Evolutionary conservation across 1,284 basidiomycete species (phyloP), one percentile per base, ranked within the genome.

Genomic region (Tausonia pullulans): DNA sequence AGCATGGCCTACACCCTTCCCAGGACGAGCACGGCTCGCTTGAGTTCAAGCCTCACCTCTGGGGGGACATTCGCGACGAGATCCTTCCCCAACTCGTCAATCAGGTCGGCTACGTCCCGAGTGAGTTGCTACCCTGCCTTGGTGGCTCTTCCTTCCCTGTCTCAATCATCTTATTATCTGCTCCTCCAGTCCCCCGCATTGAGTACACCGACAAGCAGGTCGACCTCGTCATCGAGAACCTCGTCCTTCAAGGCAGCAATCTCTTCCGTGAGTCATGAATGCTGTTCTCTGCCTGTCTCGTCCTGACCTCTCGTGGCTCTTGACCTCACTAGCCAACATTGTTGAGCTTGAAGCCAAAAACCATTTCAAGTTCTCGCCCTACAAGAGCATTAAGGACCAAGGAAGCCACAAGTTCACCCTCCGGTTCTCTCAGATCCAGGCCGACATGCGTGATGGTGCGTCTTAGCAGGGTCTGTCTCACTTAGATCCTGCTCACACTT

Each of bases 151-250:
- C 27, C 27, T 27, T 27, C 27, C 27, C 2, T 27, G 27, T 27
- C 27, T 27, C 2, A 27, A 27, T 2, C 27, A 27, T 27, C 27
- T 27, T 27, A 27, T 27, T 27, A 27, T 27, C 27, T 27, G 27
- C 27, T 27, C 27, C 27, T 27, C 27, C 27, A 27, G 27, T 57
- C 55, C 55, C 55, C 13, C 55, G 55, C 11, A 57, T 57, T n/a
- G 92, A 95, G 77, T 94, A 92, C 78, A 86, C 86, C 62, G 84
- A 94, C 73, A 81, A 86, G 62, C 84, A 75, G 41, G 75, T 92
- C 68, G 91, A 94, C 70, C 81, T 95, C 58, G 89, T 96, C 66
- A 84, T 97, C 67, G 94, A 98, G 81, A 95, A 97, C 77, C 81
- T 97, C 45, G 87, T 90, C 4, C 81, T 97, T 16, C 87, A 90